These are phyloP conservation scores for Parachlorella kessleri DNA, from an alignment of 139 green algal species.

Conservation along the genomic window DNA sequence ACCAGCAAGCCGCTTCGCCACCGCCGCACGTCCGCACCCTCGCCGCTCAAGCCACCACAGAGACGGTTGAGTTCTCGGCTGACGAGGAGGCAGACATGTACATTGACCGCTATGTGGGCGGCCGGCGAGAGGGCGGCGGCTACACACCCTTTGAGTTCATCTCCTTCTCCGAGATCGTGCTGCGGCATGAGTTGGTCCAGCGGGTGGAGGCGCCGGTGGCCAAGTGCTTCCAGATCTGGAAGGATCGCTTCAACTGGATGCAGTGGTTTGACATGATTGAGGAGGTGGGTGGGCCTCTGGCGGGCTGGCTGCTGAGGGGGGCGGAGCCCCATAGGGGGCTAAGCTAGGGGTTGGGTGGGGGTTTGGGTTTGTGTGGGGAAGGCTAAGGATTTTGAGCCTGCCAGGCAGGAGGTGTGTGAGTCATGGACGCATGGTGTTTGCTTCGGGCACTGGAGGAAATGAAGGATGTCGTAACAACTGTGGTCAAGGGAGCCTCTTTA, in stretches of 20 bases:
- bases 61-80: background rate
- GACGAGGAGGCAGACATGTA: background rate
- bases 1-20: too few relatives aligned
- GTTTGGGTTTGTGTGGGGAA: too few relatives aligned
- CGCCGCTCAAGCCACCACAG: background rate
- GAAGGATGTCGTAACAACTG: too few relatives aligned
- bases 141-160: constrained; percentile 50
- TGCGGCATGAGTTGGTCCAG: constrained; percentile 39
- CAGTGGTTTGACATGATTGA: constrained; percentile 53
- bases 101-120: background rate
- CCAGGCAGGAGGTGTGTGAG: too few relatives aligned
- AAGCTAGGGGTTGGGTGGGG: too few relatives aligned
- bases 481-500: too few relatives aligned
- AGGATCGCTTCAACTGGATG: constrained; percentile 40
- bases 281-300: constrained; percentile 7
- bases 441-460: too few relatives aligned
- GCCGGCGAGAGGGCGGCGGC: background rate
- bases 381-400: too few relatives aligned
- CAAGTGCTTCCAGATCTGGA: constrained; percentile 41
- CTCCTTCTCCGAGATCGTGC: constrained; percentile 32
- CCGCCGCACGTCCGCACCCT: too few relatives aligned
- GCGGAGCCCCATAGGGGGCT: too few relatives aligned
- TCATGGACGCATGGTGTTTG: too few relatives aligned
- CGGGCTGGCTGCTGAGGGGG: too few relatives aligned
- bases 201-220: constrained; percentile 28